These are phyloP conservation scores for Aspergillus sparsus DNA, from an alignment of 495 filamentous ascomycete genomes.

Conservation along the genomic window DNA sequence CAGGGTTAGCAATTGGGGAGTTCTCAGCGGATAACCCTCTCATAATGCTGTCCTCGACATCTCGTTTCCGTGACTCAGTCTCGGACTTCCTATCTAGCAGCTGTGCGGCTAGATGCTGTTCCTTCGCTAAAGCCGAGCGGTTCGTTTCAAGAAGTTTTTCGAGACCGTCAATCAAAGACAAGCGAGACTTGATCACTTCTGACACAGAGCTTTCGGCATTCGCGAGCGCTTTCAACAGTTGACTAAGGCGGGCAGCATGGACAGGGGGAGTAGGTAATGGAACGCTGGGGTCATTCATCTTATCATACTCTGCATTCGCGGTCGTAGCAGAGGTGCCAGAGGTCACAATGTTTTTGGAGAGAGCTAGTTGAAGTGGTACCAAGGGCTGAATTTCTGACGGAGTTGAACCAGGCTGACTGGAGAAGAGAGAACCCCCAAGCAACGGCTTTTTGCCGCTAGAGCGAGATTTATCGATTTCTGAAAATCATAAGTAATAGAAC, in stretches of 20 bases:
- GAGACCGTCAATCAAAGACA: slow-evolving; percentile 71
- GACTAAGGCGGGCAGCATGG: slow-evolving; percentile 84
- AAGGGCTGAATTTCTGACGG: slow-evolving; percentile 78
- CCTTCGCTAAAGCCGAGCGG: slow-evolving; percentile 63
- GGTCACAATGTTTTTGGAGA: slow-evolving; percentile 67
- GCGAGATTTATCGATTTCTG: slow-evolving; percentile 80
- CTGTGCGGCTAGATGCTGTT: slow-evolving; percentile 62
- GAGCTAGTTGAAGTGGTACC: slow-evolving; percentile 66
- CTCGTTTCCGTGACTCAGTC: slow-evolving; percentile 74
- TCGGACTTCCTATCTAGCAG: slow-evolving; percentile 60
- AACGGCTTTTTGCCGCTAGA: slow-evolving; percentile 62
- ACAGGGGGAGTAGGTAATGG: slow-evolving; percentile 76
- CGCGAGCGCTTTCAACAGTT: slow-evolving; percentile 82
- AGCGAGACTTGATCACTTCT: slow-evolving; percentile 84
- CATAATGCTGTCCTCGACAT: slow-evolving; percentile 89
- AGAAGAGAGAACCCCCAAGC: slow-evolving; percentile 73
- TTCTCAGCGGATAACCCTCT: slow-evolving; percentile 64
- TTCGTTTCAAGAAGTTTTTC: slow-evolving; percentile 80
- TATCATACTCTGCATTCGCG: slow-evolving; percentile 79
- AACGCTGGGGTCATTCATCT: slow-evolving; percentile 67
- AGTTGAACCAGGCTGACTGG: slow-evolving; percentile 52
- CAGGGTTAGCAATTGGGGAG: slow-evolving; percentile 39
- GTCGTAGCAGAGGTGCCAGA: slow-evolving; percentile 61
- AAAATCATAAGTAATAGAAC: slow-evolving; percentile 13
- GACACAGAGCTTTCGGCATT: slow-evolving; percentile 90